phyloP scores from a whole-genome alignment of 148 eudicot species.

The Oxyria digyna region DNA sequence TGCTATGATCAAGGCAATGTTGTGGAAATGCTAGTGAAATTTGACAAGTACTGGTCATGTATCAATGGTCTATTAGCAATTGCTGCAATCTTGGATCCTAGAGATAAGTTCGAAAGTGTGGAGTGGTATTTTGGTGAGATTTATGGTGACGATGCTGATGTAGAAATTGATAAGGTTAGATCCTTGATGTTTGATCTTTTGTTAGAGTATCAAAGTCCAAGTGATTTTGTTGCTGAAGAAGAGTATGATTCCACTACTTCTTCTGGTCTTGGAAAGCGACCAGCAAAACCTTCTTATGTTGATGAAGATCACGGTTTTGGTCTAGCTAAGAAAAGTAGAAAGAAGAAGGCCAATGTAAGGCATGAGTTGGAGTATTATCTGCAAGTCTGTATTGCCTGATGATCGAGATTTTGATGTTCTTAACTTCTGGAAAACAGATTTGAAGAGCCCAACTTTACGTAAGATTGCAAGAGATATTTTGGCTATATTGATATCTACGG shows the following conservation, averaged over 20 bases:
- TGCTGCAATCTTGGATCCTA: conserved; percentile 12
- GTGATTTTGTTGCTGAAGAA: not conserved
- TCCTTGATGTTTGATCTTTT: conserved; percentile 4
- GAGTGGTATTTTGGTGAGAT: too few species aligned
- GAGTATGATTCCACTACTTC: not conserved
- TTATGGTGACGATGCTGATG: too few species aligned
- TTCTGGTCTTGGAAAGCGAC: not conserved
- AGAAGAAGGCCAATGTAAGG: too few species aligned
- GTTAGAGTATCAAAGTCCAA: conserved; percentile 7
- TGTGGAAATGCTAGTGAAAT: conserved; percentile 9
- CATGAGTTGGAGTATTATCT: conserved; percentile 13
- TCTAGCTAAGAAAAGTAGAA: not conserved
- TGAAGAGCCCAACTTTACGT: not conserved
- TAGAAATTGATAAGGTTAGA: too few species aligned
- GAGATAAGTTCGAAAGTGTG: conserved; percentile 1
- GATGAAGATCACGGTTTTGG: not conserved
- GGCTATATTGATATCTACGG: too few species aligned
- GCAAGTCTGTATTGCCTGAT: not conserved
- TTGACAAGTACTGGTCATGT: conserved; percentile 10
- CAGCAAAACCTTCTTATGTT: too few species aligned
- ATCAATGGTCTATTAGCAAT: conserved; percentile 4
- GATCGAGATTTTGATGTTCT: conserved; percentile 7
- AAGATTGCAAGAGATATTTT: not conserved
- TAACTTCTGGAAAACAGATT: conserved; percentile 6
- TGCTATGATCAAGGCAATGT: conserved; percentile 1